phyloP scores from a whole-genome alignment of 179 eudicot genomes.

The Silene noctiflora region DNA sequence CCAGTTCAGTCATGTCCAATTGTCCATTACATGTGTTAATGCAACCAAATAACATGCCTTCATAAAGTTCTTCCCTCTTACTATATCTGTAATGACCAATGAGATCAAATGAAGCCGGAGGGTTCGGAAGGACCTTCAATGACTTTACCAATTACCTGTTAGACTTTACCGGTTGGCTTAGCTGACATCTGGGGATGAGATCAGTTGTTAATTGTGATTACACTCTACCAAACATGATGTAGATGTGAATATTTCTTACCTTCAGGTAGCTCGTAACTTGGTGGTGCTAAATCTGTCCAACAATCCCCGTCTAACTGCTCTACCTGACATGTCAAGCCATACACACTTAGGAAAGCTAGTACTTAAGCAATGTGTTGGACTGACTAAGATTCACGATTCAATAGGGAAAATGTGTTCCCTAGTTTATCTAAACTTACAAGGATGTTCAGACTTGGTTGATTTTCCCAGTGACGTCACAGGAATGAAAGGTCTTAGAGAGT shows the following conservation, averaged over 20 bases:
- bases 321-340: constrained; percentile 55
- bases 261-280: constrained; percentile 49
- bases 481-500: constrained; percentile 41
- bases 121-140: not conserved
- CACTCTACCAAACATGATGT: not conserved
- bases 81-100: not conserved
- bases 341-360: constrained; percentile 43
- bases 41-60: too few relatives aligned
- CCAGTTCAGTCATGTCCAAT: too few relatives aligned
- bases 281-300: constrained; percentile 50
- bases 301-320: constrained; percentile 39
- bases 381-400: constrained; percentile 44
- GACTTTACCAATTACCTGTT: not conserved
- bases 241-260: constrained; percentile 5
- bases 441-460: constrained; percentile 38
- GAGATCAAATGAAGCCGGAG: not conserved
- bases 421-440: constrained; percentile 43
- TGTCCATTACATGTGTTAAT: too few relatives aligned
- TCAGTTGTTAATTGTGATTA: not conserved
- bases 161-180: not conserved
- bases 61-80: not conserved
- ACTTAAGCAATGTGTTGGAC: constrained; percentile 45
- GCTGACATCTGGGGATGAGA: not conserved
- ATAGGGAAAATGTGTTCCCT: constrained; percentile 43
- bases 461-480: constrained; percentile 59